These are phyloP conservation scores for Phytopythium montanum DNA, from an alignment of 352 stramenopile genomes.

Conservation along the genomic window DNA sequence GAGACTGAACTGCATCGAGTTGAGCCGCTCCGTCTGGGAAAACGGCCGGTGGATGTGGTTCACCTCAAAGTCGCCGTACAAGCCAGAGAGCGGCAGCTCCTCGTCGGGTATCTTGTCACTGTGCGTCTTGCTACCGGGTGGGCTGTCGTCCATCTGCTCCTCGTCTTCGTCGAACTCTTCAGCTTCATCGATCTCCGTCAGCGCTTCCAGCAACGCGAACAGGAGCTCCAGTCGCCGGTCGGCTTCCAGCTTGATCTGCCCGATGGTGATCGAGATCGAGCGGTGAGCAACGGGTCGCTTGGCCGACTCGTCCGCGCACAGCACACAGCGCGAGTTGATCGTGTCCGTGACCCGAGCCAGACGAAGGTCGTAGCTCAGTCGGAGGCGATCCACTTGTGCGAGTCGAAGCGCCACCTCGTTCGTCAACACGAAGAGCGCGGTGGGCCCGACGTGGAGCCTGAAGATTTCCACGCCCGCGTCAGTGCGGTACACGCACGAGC, in stretches of 20 bases:
- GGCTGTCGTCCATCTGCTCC: slow-evolving; percentile 28
- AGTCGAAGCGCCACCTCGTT: slow-evolving; percentile 85
- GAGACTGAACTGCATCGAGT: slow-evolving; percentile 61
- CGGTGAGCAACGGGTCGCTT: slow-evolving; percentile 59
- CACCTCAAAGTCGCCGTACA: slow-evolving; percentile 25
- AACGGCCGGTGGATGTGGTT: slow-evolving; percentile 21
- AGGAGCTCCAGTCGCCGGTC: slow-evolving; percentile 78
- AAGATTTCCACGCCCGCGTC: slow-evolving; percentile 61
- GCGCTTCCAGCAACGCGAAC: slow-evolving; percentile 73
- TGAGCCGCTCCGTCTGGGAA: slow-evolving; percentile 49
- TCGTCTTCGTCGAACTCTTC: slow-evolving; percentile 27
- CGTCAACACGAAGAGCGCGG: slow-evolving; percentile 78
- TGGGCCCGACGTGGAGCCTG: slow-evolving; percentile 69
- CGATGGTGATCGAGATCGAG: slow-evolving; percentile 57
- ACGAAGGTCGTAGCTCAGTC: slow-evolving; percentile 70
- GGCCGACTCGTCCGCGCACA: slow-evolving; percentile 61
- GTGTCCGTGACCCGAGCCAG: slow-evolving; percentile 45
- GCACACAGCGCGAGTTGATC: slow-evolving; percentile 36
- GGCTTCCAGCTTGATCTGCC: slow-evolving; percentile 84
- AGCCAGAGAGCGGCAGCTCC: slow-evolving; percentile 10
- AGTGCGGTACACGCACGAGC: slow-evolving; percentile 58
- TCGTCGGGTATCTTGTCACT: slow-evolving; percentile 19
- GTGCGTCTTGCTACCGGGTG: slow-evolving; percentile 1
- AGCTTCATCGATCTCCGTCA: slow-evolving; percentile 41
- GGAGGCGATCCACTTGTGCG: slow-evolving; percentile 80